A percentile compares a stretch with the other conserved stretches of the same genome.
Evolutionary conservation across 2,329 filamentous ascomycete species (phyloP).

Genomic region (Sphaerulina musiva): DNA sequence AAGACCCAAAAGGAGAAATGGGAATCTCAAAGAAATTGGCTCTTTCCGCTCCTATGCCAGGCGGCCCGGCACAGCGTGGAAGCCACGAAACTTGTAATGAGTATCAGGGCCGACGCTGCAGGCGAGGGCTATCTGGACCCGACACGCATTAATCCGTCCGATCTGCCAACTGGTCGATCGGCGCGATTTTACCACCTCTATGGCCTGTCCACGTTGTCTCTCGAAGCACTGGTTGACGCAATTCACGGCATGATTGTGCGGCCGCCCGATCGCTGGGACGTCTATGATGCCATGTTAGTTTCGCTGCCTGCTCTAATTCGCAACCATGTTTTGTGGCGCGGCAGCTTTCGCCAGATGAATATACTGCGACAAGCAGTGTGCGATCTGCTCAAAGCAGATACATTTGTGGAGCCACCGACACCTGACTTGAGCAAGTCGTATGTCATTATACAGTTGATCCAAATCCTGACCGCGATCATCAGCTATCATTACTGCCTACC

Average conservation of each 20-base stretch:
- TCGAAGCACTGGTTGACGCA: slow-evolving; percentile 17
- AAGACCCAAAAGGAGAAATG: slow-evolving; percentile 25
- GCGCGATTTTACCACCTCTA: slow-evolving; percentile 11
- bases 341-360: slow-evolving; percentile 66
- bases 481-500: slow-evolving; percentile 83
- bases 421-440: slow-evolving; percentile 79
- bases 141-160: neutral
- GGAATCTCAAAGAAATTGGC: slow-evolving; percentile 23
- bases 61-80: slow-evolving; percentile 19
- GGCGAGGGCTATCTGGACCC: slow-evolving; percentile 20
- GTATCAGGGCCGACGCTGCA: slow-evolving; percentile 21
- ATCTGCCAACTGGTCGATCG: neutral
- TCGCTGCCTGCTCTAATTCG: slow-evolving; percentile 81
- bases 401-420: slow-evolving; percentile 72
- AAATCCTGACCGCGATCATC: slow-evolving; percentile 77
- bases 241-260: slow-evolving; percentile 16
- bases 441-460: slow-evolving; percentile 80
- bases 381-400: slow-evolving; percentile 71
- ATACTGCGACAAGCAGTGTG: slow-evolving; percentile 70
- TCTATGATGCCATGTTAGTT: slow-evolving; percentile 78
- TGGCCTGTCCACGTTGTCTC: slow-evolving; percentile 16
- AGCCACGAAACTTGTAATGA: slow-evolving; percentile 17
- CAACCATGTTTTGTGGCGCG: slow-evolving; percentile 79
- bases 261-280: slow-evolving; percentile 18
- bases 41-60: slow-evolving; percentile 21